Evolutionary conservation across 2,329 filamentous ascomycete genomes (phyloP), one percentile per base, ranked within the genome.

Genomic region (Bipolaris gigantea): DNA sequence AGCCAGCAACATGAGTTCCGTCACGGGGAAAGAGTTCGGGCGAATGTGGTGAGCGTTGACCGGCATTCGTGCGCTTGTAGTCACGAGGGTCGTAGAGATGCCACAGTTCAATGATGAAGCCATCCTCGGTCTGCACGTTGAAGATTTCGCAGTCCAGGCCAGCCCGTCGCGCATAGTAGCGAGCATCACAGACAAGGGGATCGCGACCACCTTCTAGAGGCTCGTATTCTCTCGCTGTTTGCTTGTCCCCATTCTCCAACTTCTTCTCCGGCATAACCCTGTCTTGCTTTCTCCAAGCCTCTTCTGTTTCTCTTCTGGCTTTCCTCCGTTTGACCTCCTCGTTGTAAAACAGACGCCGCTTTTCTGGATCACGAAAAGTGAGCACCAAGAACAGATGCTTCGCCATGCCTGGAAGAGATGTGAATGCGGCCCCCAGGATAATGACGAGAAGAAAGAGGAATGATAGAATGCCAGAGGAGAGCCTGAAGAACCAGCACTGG

Each of bases 111-210:
- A 97, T 89, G 41, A 97, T 85, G 70, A 96, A 97, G 0, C 92
- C 92, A 66, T 97, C 93, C 71, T 97, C 92, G 0, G 93, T 97
- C 73, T 96, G 88, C 0, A 97, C 92, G 45, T 89, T 81, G 65
- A 91, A 90, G 9, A 83, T 83, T 68, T 97, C 92, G 21, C 91
- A 84, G 57, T 97, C 91, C 1, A 97, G 81, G 0, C 93, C 93
- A 13, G 96, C 91, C 11, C 92, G 82, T 18, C 90, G 83, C 1
- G 93, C 92, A 70, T 97, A 97, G 70, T 97, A 94, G 2, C 83
- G 82, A 18, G 92, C 84, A 64, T 97, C 89, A 66, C 89, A 90
- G 7, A 89, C 75, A 7, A 97, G 77, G 3, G 84, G 87, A 72
- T 97, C 93, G 6, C 82, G 84, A 0, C 92, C 92, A 15, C 91